Evolutionary conservation across 352 stramenopile genomes (phyloP).

Genomic region (Pythium chondricola): DNA sequence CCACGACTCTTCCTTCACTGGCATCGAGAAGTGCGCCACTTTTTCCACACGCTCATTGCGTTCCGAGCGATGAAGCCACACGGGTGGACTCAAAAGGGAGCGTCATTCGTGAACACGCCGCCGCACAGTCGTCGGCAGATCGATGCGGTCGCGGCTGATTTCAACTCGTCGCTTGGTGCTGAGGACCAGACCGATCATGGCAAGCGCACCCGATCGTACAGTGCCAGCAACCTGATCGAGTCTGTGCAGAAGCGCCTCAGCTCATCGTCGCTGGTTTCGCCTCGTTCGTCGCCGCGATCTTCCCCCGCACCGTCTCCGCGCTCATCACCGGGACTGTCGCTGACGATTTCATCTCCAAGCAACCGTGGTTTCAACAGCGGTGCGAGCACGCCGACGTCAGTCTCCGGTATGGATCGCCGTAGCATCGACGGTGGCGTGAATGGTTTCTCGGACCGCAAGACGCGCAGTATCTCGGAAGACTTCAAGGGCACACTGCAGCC

Average conservation of each 20-base stretch:
- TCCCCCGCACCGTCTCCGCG: slow-evolving; percentile 56
- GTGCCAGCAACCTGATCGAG: slow-evolving; percentile 78
- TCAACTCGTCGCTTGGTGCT: slow-evolving; percentile 74
- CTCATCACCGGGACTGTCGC: slow-evolving; percentile 32
- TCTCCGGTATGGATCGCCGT: slow-evolving; percentile 32
- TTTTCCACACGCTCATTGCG: slow-evolving; percentile 83
- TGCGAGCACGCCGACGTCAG: slow-evolving; percentile 55
- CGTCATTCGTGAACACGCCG: slow-evolving; percentile 83
- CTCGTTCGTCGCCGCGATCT: slow-evolving; percentile 54
- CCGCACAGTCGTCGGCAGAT: slow-evolving; percentile 83
- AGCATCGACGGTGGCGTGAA: slow-evolving; percentile 49
- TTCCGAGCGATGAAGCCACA: slow-evolving; percentile 83
- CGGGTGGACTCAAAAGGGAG: slow-evolving; percentile 79
- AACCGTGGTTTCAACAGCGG: slow-evolving; percentile 52
- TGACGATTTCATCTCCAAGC: slow-evolving; percentile 78
- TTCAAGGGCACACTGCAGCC: slow-evolving; percentile 47
- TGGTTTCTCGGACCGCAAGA: slow-evolving; percentile 43
- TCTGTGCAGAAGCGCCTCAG: slow-evolving; percentile 76
- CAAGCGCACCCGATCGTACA: slow-evolving; percentile 72
- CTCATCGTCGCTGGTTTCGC: slow-evolving; percentile 45
- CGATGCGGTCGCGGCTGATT: slow-evolving; percentile 81
- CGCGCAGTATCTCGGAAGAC: slow-evolving; percentile 76
- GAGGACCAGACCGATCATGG: slow-evolving; percentile 46
- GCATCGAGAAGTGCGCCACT: slow-evolving; percentile 83
- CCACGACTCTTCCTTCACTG: slow-evolving; percentile 80